phyloP scores from a whole-genome alignment of 1,284 basidiomycete species.

The Phellopilus nigrolimitatus region DNA sequence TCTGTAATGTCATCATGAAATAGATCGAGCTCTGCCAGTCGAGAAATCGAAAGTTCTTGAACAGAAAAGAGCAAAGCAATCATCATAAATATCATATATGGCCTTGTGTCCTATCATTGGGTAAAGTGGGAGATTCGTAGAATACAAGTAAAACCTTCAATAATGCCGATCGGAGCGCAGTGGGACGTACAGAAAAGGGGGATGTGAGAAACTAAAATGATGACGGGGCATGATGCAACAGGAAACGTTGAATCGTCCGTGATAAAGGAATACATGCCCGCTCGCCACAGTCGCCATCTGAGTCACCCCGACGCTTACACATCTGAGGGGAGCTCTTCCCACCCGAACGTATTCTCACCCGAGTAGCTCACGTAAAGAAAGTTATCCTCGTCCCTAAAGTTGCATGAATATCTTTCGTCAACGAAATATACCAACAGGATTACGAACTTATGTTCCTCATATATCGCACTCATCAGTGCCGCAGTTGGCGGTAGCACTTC shows the following conservation, averaged over 20 bases:
- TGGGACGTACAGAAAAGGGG: slow-evolving; percentile 13
- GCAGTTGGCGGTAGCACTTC: slow-evolving; percentile 98
- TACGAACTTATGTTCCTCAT: slow-evolving; percentile 97
- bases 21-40: no score
- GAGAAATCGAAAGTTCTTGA: not conserved
- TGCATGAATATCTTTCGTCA: slow-evolving; percentile 23
- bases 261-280: not conserved
- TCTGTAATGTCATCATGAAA: no score
- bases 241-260: not conserved
- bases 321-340: slow-evolving; percentile 17
- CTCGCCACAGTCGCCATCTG: slow-evolving; percentile 1
- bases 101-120: slow-evolving; percentile 3
- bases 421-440: slow-evolving; percentile 1
- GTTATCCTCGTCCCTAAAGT: slow-evolving; percentile 84
- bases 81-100: not conserved
- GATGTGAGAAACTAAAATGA: not conserved
- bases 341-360: slow-evolving; percentile 93
- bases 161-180: slow-evolving; percentile 1
- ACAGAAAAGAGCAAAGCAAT: not conserved
- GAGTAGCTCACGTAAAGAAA: slow-evolving; percentile 97
- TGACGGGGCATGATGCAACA: not conserved
- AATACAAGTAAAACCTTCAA: slow-evolving; percentile 18
- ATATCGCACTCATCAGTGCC: slow-evolving; percentile 97
- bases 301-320: slow-evolving; percentile 13
- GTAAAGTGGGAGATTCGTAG: slow-evolving; percentile 5